A percentile compares a stretch with the other conserved stretches of the same genome.
Evolutionary conservation across 352 stramenopile species (phyloP).

Genomic region (Phytophthora litchii): DNA sequence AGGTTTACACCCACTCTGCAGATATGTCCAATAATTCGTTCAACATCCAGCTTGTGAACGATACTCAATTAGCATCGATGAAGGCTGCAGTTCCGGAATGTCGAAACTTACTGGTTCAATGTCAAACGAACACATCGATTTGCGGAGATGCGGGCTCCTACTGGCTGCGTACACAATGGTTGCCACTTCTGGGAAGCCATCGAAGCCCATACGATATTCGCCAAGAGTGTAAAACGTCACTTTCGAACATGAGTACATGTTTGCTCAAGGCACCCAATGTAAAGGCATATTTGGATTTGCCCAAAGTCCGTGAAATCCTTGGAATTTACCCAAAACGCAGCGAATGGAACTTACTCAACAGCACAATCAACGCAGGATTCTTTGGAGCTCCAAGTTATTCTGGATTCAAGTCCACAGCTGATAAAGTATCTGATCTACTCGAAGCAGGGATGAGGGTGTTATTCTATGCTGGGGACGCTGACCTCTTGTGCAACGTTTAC

Average conservation of each 20-base stretch:
- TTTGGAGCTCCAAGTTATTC: conserved; percentile 24
- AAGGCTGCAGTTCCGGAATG: conserved; percentile 26
- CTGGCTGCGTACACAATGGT: conserved; percentile 45
- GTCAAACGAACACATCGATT: conserved; percentile 19
- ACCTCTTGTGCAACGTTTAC: conserved; percentile 48
- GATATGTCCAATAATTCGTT: conserved; percentile 67
- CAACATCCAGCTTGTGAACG: conserved; percentile 44
- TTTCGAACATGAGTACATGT: conserved; percentile 22
- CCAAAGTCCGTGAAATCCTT: conserved; percentile 36
- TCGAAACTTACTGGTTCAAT: conserved; percentile 23
- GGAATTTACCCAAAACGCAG: conserved; percentile 33
- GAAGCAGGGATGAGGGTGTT: conserved; percentile 28
- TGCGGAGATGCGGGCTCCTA: conserved; percentile 35
- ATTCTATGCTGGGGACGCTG: conserved; percentile 36
- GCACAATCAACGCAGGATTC: conserved; percentile 90
- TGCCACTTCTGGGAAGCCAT: conserved; percentile 33
- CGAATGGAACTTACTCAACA: conserved; percentile 91
- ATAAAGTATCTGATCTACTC: conserved; percentile 24
- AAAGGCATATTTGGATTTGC: conserved; percentile 60
- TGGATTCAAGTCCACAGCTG: conserved; percentile 59
- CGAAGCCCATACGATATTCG: conserved; percentile 74
- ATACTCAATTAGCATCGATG: conserved; percentile 30
- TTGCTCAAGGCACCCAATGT: conserved; percentile 44
- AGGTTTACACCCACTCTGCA: conserved; percentile 1
- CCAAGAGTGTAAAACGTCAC: conserved; percentile 24